Conservation (phyloP, 371 early-diverging fungal genomes). For the Haplosporangium sp. region DNA sequence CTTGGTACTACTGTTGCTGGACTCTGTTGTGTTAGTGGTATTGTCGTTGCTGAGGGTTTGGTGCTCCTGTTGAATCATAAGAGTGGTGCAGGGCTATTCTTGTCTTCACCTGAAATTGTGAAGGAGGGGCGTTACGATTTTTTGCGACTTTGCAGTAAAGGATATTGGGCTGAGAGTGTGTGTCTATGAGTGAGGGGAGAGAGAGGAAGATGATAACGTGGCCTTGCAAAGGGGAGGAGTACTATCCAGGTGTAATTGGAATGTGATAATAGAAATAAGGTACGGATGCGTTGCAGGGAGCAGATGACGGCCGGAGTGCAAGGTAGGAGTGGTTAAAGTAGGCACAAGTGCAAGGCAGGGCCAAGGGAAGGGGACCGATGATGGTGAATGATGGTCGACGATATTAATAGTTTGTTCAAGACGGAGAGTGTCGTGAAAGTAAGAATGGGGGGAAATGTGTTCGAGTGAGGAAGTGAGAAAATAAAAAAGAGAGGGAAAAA, state of each 20-base stretch:
- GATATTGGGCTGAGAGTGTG: too few relatives aligned
- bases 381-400: too few relatives aligned
- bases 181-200: too few relatives aligned
- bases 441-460: neutral
- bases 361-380: too few relatives aligned
- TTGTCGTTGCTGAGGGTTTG: neutral
- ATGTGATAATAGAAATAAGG: conserved; percentile 17
- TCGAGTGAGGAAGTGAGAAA: neutral
- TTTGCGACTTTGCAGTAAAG: too few relatives aligned
- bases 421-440: neutral
- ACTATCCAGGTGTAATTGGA: conserved; percentile 8
- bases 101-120: too few relatives aligned
- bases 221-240: neutral
- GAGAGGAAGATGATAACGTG: too few relatives aligned
- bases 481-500: neutral
- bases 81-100: too few relatives aligned
- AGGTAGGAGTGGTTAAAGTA: neutral
- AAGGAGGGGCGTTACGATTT: too few relatives aligned
- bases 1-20: neutral
- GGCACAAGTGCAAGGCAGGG: neutral
- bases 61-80: neutral
- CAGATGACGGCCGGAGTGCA: neutral
- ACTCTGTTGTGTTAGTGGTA: neutral
- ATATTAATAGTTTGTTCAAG: neutral
- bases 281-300: neutral